Conservation (phyloP, 1,139 yeast genomes). For the Saccharomycopsis hybrid region DNA sequence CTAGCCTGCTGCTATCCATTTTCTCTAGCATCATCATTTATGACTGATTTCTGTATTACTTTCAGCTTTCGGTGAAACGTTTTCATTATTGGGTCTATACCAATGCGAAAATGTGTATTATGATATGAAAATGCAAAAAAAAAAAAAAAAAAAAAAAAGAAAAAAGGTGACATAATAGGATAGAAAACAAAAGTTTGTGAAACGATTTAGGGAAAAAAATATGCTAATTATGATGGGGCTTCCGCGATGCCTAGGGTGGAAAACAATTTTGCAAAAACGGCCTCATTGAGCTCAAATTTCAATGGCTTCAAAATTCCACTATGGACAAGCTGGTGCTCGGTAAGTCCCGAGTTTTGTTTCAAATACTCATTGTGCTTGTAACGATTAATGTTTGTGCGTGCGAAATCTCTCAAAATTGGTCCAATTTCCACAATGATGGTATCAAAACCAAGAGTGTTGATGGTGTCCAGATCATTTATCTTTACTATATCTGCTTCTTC, state of each 20-base stretch:
- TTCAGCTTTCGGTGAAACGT: too few relatives aligned
- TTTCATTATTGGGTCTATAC: too few relatives aligned
- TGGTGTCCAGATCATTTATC: neutral
- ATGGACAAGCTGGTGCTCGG: neutral
- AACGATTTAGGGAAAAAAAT: too few relatives aligned
- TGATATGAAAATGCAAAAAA: too few relatives aligned
- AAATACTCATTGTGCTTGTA: neutral
- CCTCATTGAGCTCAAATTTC: neutral
- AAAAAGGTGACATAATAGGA: too few relatives aligned
- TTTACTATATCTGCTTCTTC: neutral
- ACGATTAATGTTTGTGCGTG: slow-evolving; percentile 1
- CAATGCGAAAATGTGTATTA: too few relatives aligned
- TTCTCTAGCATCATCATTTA: too few relatives aligned
- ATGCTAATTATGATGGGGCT: too few relatives aligned
- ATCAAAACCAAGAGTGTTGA: neutral
- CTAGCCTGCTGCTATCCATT: too few relatives aligned
- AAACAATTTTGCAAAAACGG: neutral
- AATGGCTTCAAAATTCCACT: neutral
- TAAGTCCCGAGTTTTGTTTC: neutral
- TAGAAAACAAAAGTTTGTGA: too few relatives aligned
- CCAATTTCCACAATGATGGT: slow-evolving; percentile 10
- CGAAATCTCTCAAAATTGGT: slow-evolving; percentile 9
- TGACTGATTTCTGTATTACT: too few relatives aligned
- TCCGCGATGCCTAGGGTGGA: neutral
- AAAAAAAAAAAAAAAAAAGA: too few relatives aligned